Evolutionary conservation across 2,329 filamentous ascomycete species (phyloP), one percentile per base, ranked within the genome.

Genomic region (Fusarium albidum): DNA sequence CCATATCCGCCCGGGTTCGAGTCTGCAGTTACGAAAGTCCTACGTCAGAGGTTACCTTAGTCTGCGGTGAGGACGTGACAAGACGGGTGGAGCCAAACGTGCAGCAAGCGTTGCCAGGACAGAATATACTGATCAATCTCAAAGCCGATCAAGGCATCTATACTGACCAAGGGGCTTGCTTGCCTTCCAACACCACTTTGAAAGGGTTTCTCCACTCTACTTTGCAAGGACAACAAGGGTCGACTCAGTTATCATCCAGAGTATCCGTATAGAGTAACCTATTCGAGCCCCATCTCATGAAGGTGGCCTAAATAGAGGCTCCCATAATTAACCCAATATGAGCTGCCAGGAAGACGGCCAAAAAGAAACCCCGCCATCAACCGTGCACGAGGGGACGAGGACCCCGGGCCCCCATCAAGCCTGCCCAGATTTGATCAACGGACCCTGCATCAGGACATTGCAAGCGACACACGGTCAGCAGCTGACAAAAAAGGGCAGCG

Each of bases 331-430:
- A 21, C 21, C 21, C 21, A 21, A 21, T 21, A 21, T 21, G 5
- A 21, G 21, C 21, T 21, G 21, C 28, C 31, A 32, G 17, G 14
- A 17, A 37, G 27, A 26, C 32, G 40, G 38, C 13, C 34, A 35
- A 18, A 31, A 27, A 59, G 35, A 31, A 27, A 59, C 59, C 55
- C 59, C 59, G 38, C 59, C 48, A 53, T 60, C 41, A 26, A 45
- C 59, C 59, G 59, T 63, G 55, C 55, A 59, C 47, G 42, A 62
- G 58, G 57, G 43, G 37, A n/a, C 21, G 57, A 45, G 44, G 61
- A n/a, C n/a, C n/a, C n/a, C n/a, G n/a, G 59, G 55, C 49, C 46
- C 38, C 46, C 38, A 27, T 49, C 39, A 12, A 17, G 33, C 34
- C n/a, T 35, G 38, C 27, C 35, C 15, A 44, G 40, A 38, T 43